Evolutionary conservation across 805 yeast species (phyloP), one percentile per base, ranked within the genome.

Genomic region (Starmerella bombi): DNA sequence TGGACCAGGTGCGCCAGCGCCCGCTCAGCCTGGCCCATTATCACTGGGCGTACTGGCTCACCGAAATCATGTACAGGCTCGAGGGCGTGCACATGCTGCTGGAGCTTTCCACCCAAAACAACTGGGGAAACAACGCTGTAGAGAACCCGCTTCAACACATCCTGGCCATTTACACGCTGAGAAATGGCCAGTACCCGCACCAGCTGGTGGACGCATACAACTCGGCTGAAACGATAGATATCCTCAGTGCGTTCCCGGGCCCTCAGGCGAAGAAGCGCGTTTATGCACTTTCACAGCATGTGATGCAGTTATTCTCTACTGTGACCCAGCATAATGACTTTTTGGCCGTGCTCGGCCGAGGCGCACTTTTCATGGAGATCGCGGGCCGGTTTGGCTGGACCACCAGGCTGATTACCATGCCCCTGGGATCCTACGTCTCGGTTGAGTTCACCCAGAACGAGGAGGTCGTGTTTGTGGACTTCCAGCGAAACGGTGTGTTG

Each of bases 11-110:
- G 18, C n/a, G 31, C 18, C 14, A 28, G 3, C 18, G 32, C 5
- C 52, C 54, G 4, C 25, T 25, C 4, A 36, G 48, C 4, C 21
- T 50, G 7, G 45, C 51, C 12, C 51, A 50, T 34, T 41, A 30
- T 34, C 44, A 40, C 29, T 49, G 51, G 53, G 48, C 53, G 1
- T 35, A 29, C 27, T 49, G 52, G 52, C 37, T 49, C 20, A 31
- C 23, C 14, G 46, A 44, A 5, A 36, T 40, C 7, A 22, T 38
- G 27, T 37, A 30, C 36, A 40, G 45, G 6, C 37, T 49, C 14
- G 52, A 49, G 35, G 54, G 54, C n/a, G 27, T 49, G 10, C 44
- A 42, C 34, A 30, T 42, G 27, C 37, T 50, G 25, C 40, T 50
- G 25, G 34, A 44, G 12, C 40, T 46, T 12, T 43, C 46, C 18